Conservation (phyloP, 1,139 yeast species). For the Kodamaea plutei region DNA sequence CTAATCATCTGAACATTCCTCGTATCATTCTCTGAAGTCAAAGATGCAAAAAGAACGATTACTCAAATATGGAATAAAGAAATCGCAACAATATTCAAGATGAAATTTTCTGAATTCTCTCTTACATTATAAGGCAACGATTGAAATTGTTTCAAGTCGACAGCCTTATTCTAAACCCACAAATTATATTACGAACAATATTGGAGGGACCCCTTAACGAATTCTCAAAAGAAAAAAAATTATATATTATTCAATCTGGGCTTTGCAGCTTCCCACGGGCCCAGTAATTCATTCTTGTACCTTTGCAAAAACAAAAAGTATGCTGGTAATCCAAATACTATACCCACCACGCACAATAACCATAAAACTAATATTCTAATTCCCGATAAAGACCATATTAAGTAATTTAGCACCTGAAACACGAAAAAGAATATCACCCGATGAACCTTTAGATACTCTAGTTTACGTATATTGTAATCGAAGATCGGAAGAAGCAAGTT, state of each 20-base stretch:
- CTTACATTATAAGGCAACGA: too few relatives aligned
- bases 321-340: conserved; percentile 60
- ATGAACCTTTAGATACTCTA: conserved; percentile 26
- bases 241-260: conserved; percentile 44
- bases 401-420: conserved; percentile 19
- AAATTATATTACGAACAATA: too few relatives aligned
- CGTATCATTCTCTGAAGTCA: too few relatives aligned
- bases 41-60: too few relatives aligned
- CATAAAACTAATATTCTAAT: conserved; percentile 42
- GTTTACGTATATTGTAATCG: conserved; percentile 52
- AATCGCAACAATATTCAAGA: too few relatives aligned
- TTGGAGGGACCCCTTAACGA: too few relatives aligned
- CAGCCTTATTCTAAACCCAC: too few relatives aligned
- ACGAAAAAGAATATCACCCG: conserved; percentile 26
- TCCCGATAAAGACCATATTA: conserved; percentile 36
- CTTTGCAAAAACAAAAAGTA: conserved; percentile 70
- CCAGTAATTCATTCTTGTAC: conserved; percentile 83
- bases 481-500: conserved; percentile 72
- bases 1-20: too few relatives aligned
- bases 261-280: conserved; percentile 91
- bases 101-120: too few relatives aligned
- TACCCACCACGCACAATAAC: conserved; percentile 43
- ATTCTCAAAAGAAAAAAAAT: too few relatives aligned
- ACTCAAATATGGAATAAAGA: too few relatives aligned
- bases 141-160: too few relatives aligned